Evolutionary conservation across 176 grass and related monocot genomes (phyloP).

Genomic region (Olyra latifolia): DNA sequence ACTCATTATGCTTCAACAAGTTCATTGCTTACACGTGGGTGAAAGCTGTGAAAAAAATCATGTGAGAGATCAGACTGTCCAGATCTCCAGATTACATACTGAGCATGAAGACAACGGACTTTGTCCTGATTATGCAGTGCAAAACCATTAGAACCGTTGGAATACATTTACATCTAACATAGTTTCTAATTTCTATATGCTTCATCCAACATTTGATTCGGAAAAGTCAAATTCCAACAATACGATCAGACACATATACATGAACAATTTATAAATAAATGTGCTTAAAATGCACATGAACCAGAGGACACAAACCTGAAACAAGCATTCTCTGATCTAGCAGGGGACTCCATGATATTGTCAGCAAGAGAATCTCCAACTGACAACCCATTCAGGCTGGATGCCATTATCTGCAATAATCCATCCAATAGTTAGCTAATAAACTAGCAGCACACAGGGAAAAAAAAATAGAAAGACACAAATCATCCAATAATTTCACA

Average conservation of each 20-base stretch:
- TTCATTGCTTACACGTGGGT: slow-evolving; percentile 12
- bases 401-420: slow-evolving; percentile 70
- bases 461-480: neutral
- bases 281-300: neutral
- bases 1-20: neutral
- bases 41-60: slow-evolving; percentile 16
- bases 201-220: neutral
- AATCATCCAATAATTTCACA: neutral
- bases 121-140: neutral
- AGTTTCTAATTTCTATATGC: neutral
- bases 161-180: neutral
- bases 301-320: slow-evolving; percentile 50
- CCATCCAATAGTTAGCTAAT: neutral
- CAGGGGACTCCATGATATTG: slow-evolving; percentile 89
- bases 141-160: neutral
- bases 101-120: neutral
- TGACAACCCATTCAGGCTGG: slow-evolving; percentile 85
- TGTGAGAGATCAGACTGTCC: neutral
- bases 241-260: neutral
- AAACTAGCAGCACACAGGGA: neutral
- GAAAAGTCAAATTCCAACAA: neutral
- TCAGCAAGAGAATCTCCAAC: slow-evolving; percentile 80
- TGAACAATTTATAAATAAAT: neutral
- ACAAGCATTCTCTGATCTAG: slow-evolving; percentile 60
- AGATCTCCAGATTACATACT: neutral